These are phyloP conservation scores for Xanthoparmelia taractica DNA, from an alignment of 495 filamentous ascomycete genomes.

Conservation along the genomic window DNA sequence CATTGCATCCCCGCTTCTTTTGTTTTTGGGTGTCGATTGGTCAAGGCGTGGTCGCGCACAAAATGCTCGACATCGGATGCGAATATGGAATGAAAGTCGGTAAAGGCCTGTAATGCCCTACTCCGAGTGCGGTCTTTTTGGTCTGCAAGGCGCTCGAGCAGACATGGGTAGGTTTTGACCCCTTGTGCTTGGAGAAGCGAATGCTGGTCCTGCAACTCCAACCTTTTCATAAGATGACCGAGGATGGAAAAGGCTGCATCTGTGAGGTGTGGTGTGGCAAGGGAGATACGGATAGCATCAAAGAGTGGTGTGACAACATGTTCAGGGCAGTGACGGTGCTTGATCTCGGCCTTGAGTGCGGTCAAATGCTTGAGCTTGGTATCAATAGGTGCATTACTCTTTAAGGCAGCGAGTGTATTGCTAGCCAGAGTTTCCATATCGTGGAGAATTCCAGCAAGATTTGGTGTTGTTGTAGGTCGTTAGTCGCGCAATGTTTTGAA, in stretches of 20 bases:
- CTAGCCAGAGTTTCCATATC: constrained; percentile 19
- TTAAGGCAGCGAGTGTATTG: constrained; percentile 16
- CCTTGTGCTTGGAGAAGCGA: constrained; percentile 56
- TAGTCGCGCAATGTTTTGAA: too few relatives aligned
- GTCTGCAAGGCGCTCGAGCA: constrained; percentile 83
- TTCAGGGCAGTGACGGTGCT: constrained; percentile 77
- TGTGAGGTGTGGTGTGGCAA: constrained; percentile 64
- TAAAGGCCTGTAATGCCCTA: constrained; percentile 63
- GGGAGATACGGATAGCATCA: constrained; percentile 60
- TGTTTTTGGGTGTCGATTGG: constrained; percentile 68
- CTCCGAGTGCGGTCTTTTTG: constrained; percentile 71
- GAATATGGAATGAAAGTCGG: constrained; percentile 54
- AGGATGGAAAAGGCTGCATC: constrained; percentile 76
- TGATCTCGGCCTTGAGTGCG: constrained; percentile 74
- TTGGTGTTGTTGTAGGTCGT: not conserved
- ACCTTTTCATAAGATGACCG: constrained; percentile 73
- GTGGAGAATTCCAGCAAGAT: not conserved
- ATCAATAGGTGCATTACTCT: constrained; percentile 35
- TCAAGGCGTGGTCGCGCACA: constrained; percentile 69
- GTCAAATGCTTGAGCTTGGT: constrained; percentile 63
- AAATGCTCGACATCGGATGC: constrained; percentile 67
- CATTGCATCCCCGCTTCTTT: constrained; percentile 80
- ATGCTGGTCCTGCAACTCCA: constrained; percentile 72
- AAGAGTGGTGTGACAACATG: constrained; percentile 62
- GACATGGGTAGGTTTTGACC: constrained; percentile 56